Evolutionary conservation across 2,329 filamentous ascomycete species (phyloP).

Genomic region (Arthrobotrys pseudoclavata): DNA sequence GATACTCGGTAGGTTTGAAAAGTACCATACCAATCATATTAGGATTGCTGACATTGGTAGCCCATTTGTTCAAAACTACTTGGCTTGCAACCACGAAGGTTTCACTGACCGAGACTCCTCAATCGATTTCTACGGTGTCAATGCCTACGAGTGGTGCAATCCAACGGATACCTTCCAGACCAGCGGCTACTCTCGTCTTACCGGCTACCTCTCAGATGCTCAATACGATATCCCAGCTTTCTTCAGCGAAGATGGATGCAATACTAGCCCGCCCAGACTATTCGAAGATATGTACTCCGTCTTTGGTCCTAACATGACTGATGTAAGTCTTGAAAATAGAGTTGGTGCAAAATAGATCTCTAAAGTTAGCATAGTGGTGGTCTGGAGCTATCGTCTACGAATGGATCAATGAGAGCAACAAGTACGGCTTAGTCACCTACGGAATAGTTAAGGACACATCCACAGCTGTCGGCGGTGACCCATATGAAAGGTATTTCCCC

Average conservation of each 20-base stretch:
- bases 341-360: neutral
- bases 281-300: conserved; percentile 81
- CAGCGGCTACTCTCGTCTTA: conserved; percentile 79
- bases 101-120: conserved; percentile 70
- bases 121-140: conserved; percentile 80
- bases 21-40: neutral
- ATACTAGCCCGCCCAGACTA: conserved; percentile 75
- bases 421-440: conserved; percentile 72
- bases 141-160: conserved; percentile 80
- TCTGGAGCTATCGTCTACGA: conserved; percentile 89
- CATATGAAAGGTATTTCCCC: conserved; percentile 41
- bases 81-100: conserved; percentile 80
- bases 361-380: conserved; percentile 67
- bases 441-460: conserved; percentile 45
- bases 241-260: conserved; percentile 85
- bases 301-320: conserved; percentile 77
- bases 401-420: conserved; percentile 86
- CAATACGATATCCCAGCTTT: conserved; percentile 79
- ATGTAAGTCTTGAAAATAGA: conserved; percentile 65
- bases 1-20: conserved; percentile 68
- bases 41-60: neutral
- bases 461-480: conserved; percentile 51
- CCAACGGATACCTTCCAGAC: conserved; percentile 73
- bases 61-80: conserved; percentile 77
- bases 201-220: conserved; percentile 74